Conservation (phyloP, 352 stramenopile species). For the Thalassiosira pacifica region DNA sequence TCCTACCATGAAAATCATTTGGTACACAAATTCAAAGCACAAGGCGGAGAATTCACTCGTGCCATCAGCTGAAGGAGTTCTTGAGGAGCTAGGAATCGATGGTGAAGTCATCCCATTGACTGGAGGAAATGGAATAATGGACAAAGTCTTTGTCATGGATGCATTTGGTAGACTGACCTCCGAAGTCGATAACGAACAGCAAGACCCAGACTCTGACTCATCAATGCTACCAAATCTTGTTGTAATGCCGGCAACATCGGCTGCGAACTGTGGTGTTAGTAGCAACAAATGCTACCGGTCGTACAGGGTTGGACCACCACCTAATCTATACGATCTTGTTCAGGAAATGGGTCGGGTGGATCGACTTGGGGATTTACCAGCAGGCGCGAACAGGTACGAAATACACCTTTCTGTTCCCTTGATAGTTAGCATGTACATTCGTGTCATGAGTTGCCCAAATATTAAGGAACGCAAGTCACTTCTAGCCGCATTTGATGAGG, state of each 20-base stretch:
- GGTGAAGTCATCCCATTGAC: background rate
- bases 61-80: background rate
- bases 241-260: background rate
- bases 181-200: background rate
- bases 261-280: background rate
- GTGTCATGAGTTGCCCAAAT: background rate
- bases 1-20: background rate
- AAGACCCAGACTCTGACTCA: background rate
- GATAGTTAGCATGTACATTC: background rate
- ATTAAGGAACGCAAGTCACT: background rate
- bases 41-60: background rate
- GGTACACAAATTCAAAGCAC: background rate
- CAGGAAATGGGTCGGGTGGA: slow-evolving; percentile 79
- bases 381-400: background rate
- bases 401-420: background rate
- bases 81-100: background rate
- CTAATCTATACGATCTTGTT: background rate
- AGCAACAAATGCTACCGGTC: background rate
- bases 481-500: background rate
- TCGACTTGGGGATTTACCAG: background rate
- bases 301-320: background rate
- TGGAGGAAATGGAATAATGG: background rate
- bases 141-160: background rate
- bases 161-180: background rate
- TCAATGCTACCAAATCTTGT: background rate